Conservation (phyloP, 2,329 filamentous ascomycete species). For the Bipolaris oryzae region DNA sequence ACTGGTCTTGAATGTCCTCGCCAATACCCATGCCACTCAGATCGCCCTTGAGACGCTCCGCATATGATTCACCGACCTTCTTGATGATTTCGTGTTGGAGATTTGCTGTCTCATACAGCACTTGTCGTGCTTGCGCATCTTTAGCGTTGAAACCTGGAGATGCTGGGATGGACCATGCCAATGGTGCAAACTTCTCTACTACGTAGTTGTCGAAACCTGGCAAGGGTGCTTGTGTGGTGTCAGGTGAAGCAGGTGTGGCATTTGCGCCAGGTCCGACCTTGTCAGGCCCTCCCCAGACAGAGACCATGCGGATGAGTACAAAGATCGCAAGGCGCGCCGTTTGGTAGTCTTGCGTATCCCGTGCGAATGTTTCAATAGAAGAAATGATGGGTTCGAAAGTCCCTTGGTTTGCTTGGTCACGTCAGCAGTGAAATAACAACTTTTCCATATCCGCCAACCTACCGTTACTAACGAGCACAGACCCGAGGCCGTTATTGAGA, state of each 20-base stretch:
- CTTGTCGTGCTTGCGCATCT: slow-evolving; percentile 87
- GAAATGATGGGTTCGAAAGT: slow-evolving; percentile 87
- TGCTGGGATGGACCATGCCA: slow-evolving; percentile 87
- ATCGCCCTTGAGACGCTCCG: slow-evolving; percentile 70
- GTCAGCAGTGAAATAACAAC: slow-evolving; percentile 15
- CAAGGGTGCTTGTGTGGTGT: slow-evolving; percentile 62
- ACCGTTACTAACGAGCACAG: slow-evolving; percentile 83
- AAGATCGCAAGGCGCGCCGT: slow-evolving; percentile 79
- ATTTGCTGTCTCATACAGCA: slow-evolving; percentile 83
- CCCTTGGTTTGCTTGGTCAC: slow-evolving; percentile 71
- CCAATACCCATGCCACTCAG: slow-evolving; percentile 70
- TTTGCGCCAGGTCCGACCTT: slow-evolving; percentile 48
- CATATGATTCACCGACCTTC: slow-evolving; percentile 85
- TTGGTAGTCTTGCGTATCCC: slow-evolving; percentile 71
- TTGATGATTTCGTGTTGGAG: slow-evolving; percentile 88
- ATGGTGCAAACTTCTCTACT: slow-evolving; percentile 83
- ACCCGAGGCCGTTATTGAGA: slow-evolving; percentile 85
- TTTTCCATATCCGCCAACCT: slow-evolving; percentile 29
- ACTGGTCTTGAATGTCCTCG: slow-evolving; percentile 68
- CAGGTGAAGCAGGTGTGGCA: slow-evolving; percentile 50
- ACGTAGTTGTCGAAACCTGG: slow-evolving; percentile 93
- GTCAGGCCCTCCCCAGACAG: slow-evolving; percentile 89
- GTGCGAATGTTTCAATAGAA: slow-evolving; percentile 83
- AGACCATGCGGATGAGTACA: slow-evolving; percentile 81
- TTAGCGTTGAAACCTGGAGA: slow-evolving; percentile 79